Percentiles rank a stretch among this genome's conserved stretches.
Conservation (phyloP, 1,139 yeast species). For the Yamadazyma oceani region DNA sequence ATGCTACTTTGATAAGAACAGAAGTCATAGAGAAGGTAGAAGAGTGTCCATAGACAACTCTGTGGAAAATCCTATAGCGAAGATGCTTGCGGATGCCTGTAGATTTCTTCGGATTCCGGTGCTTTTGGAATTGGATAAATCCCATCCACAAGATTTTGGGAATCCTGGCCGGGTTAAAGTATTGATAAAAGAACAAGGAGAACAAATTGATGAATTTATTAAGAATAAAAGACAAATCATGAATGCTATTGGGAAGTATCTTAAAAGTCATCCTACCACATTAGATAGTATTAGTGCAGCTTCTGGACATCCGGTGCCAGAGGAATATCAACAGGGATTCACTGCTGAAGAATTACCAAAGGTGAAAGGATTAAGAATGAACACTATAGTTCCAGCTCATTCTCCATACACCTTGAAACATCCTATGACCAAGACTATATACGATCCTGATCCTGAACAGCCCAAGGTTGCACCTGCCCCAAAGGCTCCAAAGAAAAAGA, state of each 20-base stretch:
- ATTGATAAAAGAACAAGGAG: slow-evolving; percentile 53
- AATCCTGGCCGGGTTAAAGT: slow-evolving; percentile 94
- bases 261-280: slow-evolving; percentile 71
- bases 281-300: slow-evolving; percentile 54
- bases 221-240: slow-evolving; percentile 68
- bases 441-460: slow-evolving; percentile 53
- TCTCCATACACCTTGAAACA: slow-evolving; percentile 79
- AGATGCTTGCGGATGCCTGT: slow-evolving; percentile 70
- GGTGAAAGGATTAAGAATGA: slow-evolving; percentile 84
- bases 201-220: slow-evolving; percentile 36
- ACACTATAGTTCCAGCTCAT: slow-evolving; percentile 81
- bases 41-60: slow-evolving; percentile 67
- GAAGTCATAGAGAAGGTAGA: slow-evolving; percentile 82
- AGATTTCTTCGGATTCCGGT: slow-evolving; percentile 50
- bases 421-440: slow-evolving; percentile 75
- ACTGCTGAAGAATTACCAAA: slow-evolving; percentile 66
- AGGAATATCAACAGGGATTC: slow-evolving; percentile 52
- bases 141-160: slow-evolving; percentile 97
- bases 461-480: slow-evolving; percentile 43
- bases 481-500: slow-evolving; percentile 53
- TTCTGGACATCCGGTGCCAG: slow-evolving; percentile 59
- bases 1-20: slow-evolving; percentile 80
- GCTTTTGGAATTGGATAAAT: slow-evolving; percentile 73
- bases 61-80: slow-evolving; percentile 85
- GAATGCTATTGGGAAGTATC: slow-evolving; percentile 58